Evolutionary conservation across 2,329 filamentous ascomycete genomes (phyloP).

Genomic region (Paecilomyces variotii): DNA sequence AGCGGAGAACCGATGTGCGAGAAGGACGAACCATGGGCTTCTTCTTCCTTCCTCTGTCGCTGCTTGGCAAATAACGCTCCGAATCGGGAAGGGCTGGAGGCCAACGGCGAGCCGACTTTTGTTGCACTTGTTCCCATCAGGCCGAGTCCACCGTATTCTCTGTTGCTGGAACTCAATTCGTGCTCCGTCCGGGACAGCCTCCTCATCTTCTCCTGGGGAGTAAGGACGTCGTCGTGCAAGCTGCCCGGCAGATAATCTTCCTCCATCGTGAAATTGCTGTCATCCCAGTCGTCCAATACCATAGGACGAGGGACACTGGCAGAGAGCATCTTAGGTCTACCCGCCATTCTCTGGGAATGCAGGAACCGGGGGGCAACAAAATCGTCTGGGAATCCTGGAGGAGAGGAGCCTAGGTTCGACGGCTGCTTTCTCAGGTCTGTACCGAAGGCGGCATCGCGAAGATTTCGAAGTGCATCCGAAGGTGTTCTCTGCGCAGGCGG

Average conservation of each 20-base stretch:
- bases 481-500: slow-evolving; percentile 67
- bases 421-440: slow-evolving; percentile 59
- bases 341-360: slow-evolving; percentile 56
- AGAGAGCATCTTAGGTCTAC: slow-evolving; percentile 50
- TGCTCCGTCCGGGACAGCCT: slow-evolving; percentile 52
- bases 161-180: slow-evolving; percentile 39
- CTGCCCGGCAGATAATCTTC: slow-evolving; percentile 78
- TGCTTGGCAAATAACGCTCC: slow-evolving; percentile 50
- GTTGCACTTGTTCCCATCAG: slow-evolving; percentile 41
- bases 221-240: slow-evolving; percentile 55
- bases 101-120: slow-evolving; percentile 48
- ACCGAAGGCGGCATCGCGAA: slow-evolving; percentile 60
- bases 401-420: slow-evolving; percentile 47
- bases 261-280: slow-evolving; percentile 66
- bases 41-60: slow-evolving; percentile 44
- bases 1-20: slow-evolving; percentile 60
- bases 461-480: slow-evolving; percentile 52
- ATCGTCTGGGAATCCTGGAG: slow-evolving; percentile 57
- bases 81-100: slow-evolving; percentile 56
- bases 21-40: slow-evolving; percentile 37
- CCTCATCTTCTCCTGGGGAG: slow-evolving; percentile 53
- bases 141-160: slow-evolving; percentile 44
- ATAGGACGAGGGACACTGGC: slow-evolving; percentile 50
- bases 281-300: slow-evolving; percentile 51
- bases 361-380: slow-evolving; percentile 56